Evolutionary conservation across 2,329 filamentous ascomycete genomes (phyloP), one percentile per base, ranked within the genome.

Genomic region (Clonostachys rosea): DNA sequence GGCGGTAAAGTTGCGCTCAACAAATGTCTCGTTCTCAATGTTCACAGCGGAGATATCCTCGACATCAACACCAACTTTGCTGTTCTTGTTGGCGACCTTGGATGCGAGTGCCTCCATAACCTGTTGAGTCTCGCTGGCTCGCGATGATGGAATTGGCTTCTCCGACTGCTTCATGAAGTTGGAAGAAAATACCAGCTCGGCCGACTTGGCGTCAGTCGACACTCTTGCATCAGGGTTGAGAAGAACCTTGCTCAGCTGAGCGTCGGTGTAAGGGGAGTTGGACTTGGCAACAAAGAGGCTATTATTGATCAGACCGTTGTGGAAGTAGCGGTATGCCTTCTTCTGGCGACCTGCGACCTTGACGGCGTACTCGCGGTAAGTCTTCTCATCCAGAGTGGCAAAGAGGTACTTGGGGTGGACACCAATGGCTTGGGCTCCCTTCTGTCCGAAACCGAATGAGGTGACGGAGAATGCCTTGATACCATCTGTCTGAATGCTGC

Each of bases 401-500:
- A 86, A 99, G 49, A 99, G 81, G 69, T 97, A 99, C 71, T 88
- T 92, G 62, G 95, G 90, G 67, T 99, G 94, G 45, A 99, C 87
- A 76, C 92, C 94, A 61, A 99, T 95, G 40, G 88, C 92, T 70
- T 99, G 95, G 24, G 94, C 89, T 63, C 94, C 94, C 83, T 99
- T 99, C 71, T 99, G 94, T 57, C 94, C 94, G 76, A 99, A 99
- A 70, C 94, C 94, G 68, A 99, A 99, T 0, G 95, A 99, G 7
- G 95, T 99, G 54, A 99, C 90, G 1, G 91, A 96, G 80, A 99
- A 97, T 13, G 94, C 95, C 75, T 97, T 99, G 77, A 99, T 79
- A 53, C 94, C 94, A 61, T 99, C 94, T 8, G 94, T 99, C 75
- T 99, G 94, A 58, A 99, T 91, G 67, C 84, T 88, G 59, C 89